Evolutionary conservation across 495 filamentous ascomycete genomes (phyloP).

Genomic region (Podospora comata): DNA sequence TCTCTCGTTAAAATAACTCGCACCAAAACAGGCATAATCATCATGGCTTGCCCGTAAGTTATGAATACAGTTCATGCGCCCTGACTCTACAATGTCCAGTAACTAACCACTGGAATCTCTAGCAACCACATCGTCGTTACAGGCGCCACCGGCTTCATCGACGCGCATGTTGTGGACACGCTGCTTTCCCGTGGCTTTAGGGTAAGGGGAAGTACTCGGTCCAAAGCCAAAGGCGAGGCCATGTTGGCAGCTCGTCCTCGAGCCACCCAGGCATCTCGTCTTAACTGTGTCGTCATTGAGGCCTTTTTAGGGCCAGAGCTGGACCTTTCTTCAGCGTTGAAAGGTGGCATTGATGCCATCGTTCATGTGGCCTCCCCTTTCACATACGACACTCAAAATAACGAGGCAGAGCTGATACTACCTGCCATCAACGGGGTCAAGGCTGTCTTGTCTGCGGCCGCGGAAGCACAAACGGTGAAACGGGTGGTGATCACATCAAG

Average conservation of each 20-base stretch:
- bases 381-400: conserved; percentile 37
- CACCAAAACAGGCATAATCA: no score
- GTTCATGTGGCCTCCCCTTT: conserved; percentile 46
- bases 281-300: conserved; percentile 38
- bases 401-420: conserved; percentile 52
- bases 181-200: conserved; percentile 46
- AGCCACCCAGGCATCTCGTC: conserved; percentile 26
- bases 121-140: conserved; percentile 44
- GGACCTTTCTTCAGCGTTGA: conserved; percentile 30
- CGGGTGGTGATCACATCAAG: conserved; percentile 53
- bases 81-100: not conserved
- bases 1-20: no score
- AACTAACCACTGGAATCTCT: not conserved
- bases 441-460: conserved; percentile 60
- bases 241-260: conserved; percentile 28
- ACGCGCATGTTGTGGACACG: conserved; percentile 48
- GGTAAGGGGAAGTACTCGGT: conserved; percentile 49
- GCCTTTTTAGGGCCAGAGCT: conserved; percentile 33
- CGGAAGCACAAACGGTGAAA: conserved; percentile 43
- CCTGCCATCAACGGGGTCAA: conserved; percentile 67
- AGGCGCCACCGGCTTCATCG: conserved; percentile 54
- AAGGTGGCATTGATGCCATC: conserved; percentile 39
- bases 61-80: not conserved
- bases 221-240: conserved; percentile 37
- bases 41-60: not conserved